These are phyloP conservation scores for Comarum palustre DNA, from an alignment of 306 rosid species.

Conservation along the genomic window DNA sequence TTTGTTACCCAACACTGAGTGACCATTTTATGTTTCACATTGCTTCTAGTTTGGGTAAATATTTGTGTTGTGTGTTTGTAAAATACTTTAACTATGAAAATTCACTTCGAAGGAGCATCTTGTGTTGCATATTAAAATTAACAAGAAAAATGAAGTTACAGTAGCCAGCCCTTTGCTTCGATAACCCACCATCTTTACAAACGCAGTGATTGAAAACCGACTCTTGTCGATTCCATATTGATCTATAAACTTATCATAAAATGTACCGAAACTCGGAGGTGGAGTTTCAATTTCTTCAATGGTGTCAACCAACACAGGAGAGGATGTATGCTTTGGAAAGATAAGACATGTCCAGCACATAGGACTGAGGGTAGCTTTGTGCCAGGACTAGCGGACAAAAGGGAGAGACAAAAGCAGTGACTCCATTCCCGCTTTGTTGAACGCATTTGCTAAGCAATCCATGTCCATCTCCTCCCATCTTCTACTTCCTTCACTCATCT, in stretches of 20 bases:
- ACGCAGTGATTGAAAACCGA: neutral
- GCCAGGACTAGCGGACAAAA: no score
- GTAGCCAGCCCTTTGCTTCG: neutral
- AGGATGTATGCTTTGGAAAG: no score
- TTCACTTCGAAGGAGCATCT: neutral
- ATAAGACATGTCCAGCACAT: no score
- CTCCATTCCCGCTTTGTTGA: no score
- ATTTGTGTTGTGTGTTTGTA: neutral
- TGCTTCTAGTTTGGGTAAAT: conserved; percentile 7
- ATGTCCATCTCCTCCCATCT: no score
- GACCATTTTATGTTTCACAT: neutral
- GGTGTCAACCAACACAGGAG: no score
- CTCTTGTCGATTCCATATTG: neutral
- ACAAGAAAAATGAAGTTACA: no score
- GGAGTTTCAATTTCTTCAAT: no score
- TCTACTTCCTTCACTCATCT: no score
- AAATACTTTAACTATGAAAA: neutral
- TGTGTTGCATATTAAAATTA: neutral
- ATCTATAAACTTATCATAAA: neutral
- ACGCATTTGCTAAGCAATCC: no score
- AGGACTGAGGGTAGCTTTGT: no score
- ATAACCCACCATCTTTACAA: neutral
- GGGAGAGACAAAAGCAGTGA: no score
- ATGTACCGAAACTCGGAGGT: neutral
- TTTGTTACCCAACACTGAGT: neutral